phyloP scores from a whole-genome alignment of 345 rosid genomes.

The Corymbia maculata region DNA sequence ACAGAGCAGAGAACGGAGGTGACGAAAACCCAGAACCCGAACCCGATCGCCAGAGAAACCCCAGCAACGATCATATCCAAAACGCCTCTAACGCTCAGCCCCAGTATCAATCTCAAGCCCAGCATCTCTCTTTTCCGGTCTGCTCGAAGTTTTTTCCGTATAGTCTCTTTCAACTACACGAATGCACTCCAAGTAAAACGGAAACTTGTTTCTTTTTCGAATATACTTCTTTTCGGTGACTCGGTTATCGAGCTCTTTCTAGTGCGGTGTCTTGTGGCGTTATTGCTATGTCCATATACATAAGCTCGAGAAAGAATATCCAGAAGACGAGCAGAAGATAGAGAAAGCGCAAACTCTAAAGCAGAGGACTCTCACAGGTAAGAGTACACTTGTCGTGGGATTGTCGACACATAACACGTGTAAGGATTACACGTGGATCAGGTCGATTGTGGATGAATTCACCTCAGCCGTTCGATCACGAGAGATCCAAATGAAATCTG shows the following conservation, averaged over 20 bases:
- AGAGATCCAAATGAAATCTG: neutral
- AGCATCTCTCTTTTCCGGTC: conserved; percentile 1
- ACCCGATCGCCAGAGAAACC: conserved; percentile 57
- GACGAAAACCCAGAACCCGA: conserved; percentile 57
- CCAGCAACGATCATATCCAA: conserved; percentile 68
- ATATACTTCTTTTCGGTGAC: neutral
- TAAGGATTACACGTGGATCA: neutral
- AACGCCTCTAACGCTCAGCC: conserved; percentile 36
- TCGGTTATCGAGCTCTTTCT: neutral
- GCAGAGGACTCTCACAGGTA: neutral
- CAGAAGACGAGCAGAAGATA: neutral
- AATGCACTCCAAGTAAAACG: neutral
- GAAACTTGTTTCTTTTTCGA: neutral
- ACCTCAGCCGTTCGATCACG: neutral
- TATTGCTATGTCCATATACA: neutral
- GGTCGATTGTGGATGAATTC: neutral
- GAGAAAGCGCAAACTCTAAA: neutral
- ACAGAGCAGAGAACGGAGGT: conserved; percentile 67
- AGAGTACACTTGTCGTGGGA: neutral
- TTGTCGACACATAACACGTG: neutral
- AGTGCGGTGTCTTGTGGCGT: neutral
- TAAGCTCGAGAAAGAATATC: neutral
- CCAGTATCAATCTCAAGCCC: conserved; percentile 12
- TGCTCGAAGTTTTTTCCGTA: neutral
- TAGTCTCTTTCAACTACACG: neutral